Evolutionary conservation across 2,329 filamentous ascomycete species (phyloP), one percentile per base, ranked within the genome.

Genomic region (Exophiala calicioides): DNA sequence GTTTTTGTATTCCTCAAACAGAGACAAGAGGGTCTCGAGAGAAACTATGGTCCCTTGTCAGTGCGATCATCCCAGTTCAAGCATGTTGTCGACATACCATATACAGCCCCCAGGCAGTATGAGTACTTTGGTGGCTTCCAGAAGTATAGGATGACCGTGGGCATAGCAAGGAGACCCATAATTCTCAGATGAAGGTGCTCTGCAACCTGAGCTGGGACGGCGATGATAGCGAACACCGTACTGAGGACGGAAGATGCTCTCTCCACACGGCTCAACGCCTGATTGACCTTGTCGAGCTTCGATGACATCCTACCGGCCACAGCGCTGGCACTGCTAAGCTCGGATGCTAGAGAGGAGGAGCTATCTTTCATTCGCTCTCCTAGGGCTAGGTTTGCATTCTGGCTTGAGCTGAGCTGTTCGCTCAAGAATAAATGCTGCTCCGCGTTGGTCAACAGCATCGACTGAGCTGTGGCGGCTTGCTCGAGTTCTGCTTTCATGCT

Each of bases 271-370:
- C 20, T 44, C 23, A 55, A 44, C 7, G 48, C 48, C 29, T 51
- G 41, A 15, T 55, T 52, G 36, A 55, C 52, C 24, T 41, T 44
- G 29, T 55, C 47, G 18, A 55, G 35, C 13, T 35, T 48, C n/a
- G 12, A 33, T 18, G 45, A 48, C 15, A 55, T 43, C 20, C 38
- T 36, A 8, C 38, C 41, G n/a, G 52, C 52, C 3, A 36, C 42
- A 21, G 32, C 16, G 20, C 15, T 39, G 16, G 52, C 52, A 43
- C 23, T 44, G 18, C 52, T 41, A 15, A 55, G 44, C 26, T 55
- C 41, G 4, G 41, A 46, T 21, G 48, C 44, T n/a, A 55, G 23
- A n/a, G 34, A 42, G 13, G 21, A 19, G 5, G 52, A 44, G 10
- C 33, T 41, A 24, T 41, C 40, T 19, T 30, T 40, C 21, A 55